Evolutionary conservation across 2,329 filamentous ascomycete species (phyloP).

Genomic region (Sclerotinia subarctica): DNA sequence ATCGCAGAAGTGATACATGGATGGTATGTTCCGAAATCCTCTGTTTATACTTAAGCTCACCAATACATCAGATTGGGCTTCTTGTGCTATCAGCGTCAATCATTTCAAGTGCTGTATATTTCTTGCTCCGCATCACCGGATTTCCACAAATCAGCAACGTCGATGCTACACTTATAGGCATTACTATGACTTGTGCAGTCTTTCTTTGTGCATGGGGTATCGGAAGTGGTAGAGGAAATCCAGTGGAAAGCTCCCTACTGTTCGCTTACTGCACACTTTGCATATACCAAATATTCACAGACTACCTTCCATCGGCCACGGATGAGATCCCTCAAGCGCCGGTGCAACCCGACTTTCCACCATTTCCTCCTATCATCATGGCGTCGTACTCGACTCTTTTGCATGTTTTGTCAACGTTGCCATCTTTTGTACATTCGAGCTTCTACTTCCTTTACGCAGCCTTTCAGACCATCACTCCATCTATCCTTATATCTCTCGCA

Average conservation of each 20-base stretch:
- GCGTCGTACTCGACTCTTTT: slow-evolving; percentile 92
- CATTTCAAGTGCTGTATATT: slow-evolving; percentile 92
- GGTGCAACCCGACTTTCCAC: slow-evolving; percentile 82
- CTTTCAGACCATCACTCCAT: slow-evolving; percentile 92
- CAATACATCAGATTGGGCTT: slow-evolving; percentile 66
- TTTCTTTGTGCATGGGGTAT: slow-evolving; percentile 95
- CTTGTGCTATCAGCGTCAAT: slow-evolving; percentile 85
- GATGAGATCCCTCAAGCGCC: slow-evolving; percentile 52
- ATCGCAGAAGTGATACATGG: slow-evolving; percentile 91
- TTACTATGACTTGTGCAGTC: slow-evolving; percentile 86
- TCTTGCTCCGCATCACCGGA: slow-evolving; percentile 89
- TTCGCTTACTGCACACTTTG: slow-evolving; percentile 98
- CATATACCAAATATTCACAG: slow-evolving; percentile 98
- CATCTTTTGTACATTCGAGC: slow-evolving; percentile 75
- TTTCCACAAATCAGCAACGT: slow-evolving; percentile 92
- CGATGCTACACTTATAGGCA: slow-evolving; percentile 88
- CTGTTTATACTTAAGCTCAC: slow-evolving; percentile 22
- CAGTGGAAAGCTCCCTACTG: slow-evolving; percentile 88
- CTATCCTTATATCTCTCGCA: slow-evolving; percentile 88
- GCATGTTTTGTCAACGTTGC: slow-evolving; percentile 78
- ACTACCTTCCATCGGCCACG: slow-evolving; percentile 77
- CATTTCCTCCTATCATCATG: slow-evolving; percentile 97
- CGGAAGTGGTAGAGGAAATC: slow-evolving; percentile 87
- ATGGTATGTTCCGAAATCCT: slow-evolving; percentile 60
- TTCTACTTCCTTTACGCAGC: slow-evolving; percentile 87